A percentile compares a stretch with the other conserved stretches of the same genome.
These are phyloP conservation scores for Tricholoma flavovirens DNA, from an alignment of 768 basidiomycete species.

Conservation along the genomic window DNA sequence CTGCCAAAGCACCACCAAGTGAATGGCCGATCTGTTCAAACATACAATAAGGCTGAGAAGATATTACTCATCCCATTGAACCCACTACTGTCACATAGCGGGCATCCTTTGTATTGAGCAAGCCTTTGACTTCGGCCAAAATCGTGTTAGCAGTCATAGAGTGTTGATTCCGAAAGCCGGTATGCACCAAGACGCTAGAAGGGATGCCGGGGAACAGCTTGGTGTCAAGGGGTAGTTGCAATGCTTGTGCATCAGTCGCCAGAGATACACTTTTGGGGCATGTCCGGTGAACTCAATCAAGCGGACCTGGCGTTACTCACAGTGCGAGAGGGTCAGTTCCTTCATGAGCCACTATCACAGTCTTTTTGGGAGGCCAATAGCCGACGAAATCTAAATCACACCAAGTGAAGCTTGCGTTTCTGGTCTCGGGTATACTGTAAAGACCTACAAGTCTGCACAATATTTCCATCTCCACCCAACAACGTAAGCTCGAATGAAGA, in stretches of 20 bases:
- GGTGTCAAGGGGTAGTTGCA: neutral
- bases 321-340: constrained; percentile 52
- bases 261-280: neutral
- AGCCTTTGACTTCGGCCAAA: constrained; percentile 5
- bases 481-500: constrained; percentile 34
- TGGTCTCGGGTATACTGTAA: neutral
- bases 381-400: constrained; percentile 45
- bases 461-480: constrained; percentile 45
- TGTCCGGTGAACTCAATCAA: neutral
- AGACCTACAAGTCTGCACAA: constrained; percentile 40
- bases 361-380: constrained; percentile 42
- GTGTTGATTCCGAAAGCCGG: constrained; percentile 2
- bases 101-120: constrained; percentile 32
- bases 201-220: neutral
- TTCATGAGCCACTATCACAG: constrained; percentile 54
- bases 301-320: constrained; percentile 24
- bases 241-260: neutral
- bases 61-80: neutral
- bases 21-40: constrained; percentile 40
- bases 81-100: constrained; percentile 37
- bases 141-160: constrained; percentile 1
- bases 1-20: constrained; percentile 47
- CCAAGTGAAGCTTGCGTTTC: neutral
- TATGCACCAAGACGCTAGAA: neutral
- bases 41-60: neutral